Conservation (phyloP, 2,329 filamentous ascomycete species). For the Arthrocladium fulminans region DNA sequence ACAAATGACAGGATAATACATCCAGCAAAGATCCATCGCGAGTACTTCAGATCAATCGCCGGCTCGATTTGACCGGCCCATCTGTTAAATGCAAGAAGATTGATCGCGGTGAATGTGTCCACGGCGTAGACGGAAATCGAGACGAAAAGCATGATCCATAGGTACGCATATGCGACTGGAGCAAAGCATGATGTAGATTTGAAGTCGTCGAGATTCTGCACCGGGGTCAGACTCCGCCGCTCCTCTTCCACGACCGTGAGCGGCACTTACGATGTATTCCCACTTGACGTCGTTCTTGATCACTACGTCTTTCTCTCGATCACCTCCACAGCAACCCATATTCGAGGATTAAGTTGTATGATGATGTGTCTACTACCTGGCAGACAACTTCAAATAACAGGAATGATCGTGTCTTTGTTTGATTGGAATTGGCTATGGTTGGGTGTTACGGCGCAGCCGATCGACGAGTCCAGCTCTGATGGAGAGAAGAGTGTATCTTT, state of each 20-base stretch:
- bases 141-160: slow-evolving; percentile 70
- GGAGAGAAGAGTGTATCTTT: slow-evolving; percentile 5
- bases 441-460: slow-evolving; percentile 19
- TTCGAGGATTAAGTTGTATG: slow-evolving; percentile 23
- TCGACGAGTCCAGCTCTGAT: slow-evolving; percentile 22
- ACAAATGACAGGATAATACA: slow-evolving; percentile 88
- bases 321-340: slow-evolving; percentile 59
- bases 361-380: slow-evolving; percentile 15
- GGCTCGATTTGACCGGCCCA: slow-evolving; percentile 82
- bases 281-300: slow-evolving; percentile 81
- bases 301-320: slow-evolving; percentile 51
- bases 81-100: slow-evolving; percentile 76
- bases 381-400: slow-evolving; percentile 10
- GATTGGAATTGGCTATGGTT: not conserved
- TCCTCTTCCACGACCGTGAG: not conserved
- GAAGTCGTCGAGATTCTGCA: slow-evolving; percentile 61
- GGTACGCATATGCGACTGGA: slow-evolving; percentile 70
- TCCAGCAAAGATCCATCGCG: slow-evolving; percentile 89
- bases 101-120: slow-evolving; percentile 88
- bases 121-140: slow-evolving; percentile 79
- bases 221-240: slow-evolving; percentile 11
- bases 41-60: slow-evolving; percentile 63
- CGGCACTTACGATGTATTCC: slow-evolving; percentile 70
- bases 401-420: slow-evolving; percentile 13
- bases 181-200: slow-evolving; percentile 70